These are phyloP conservation scores for Irpex lacteus DNA, from an alignment of 1,284 basidiomycete species.

Conservation along the genomic window DNA sequence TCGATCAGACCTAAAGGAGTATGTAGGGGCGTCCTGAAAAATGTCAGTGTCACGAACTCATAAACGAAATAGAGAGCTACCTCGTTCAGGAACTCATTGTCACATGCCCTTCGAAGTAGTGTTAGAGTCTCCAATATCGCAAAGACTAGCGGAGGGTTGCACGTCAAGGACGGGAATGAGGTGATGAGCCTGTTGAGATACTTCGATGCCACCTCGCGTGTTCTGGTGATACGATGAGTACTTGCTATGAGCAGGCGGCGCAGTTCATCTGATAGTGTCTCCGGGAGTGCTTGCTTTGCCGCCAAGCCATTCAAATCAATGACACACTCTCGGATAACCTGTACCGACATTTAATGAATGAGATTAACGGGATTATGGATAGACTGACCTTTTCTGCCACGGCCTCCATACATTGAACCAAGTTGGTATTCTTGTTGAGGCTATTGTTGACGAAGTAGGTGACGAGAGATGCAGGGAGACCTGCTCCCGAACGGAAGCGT, in stretches of 20 bases:
- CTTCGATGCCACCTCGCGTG: conserved; percentile 78
- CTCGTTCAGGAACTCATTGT: conserved; percentile 92
- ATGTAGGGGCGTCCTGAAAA: conserved; percentile 81
- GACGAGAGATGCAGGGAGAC: conserved; percentile 80
- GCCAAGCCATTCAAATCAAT: conserved; percentile 71
- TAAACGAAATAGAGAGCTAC: conserved; percentile 38
- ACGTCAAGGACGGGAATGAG: conserved; percentile 95
- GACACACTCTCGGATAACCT: conserved; percentile 77
- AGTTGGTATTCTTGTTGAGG: conserved; percentile 67
- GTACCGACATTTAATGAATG: conserved; percentile 8
- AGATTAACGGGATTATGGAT: neutral
- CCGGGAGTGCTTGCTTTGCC: conserved; percentile 77
- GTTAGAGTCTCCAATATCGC: conserved; percentile 92
- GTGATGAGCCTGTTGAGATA: conserved; percentile 86
- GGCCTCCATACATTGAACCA: conserved; percentile 79
- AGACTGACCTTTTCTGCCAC: conserved; percentile 78
- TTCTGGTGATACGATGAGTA: conserved; percentile 82
- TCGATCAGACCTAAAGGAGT: conserved; percentile 80
- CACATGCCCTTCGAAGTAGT: conserved; percentile 82
- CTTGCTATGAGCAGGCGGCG: conserved; percentile 75
- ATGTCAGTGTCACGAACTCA: conserved; percentile 5
- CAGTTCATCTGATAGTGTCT: conserved; percentile 73
- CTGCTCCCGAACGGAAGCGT: conserved; percentile 78
- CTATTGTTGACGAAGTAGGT: conserved; percentile 90
- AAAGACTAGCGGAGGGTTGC: conserved; percentile 85